Evolutionary conservation across 257 asterid genomes (phyloP), one percentile per base, ranked within the genome.

Genomic region (Verbena officinalis): DNA sequence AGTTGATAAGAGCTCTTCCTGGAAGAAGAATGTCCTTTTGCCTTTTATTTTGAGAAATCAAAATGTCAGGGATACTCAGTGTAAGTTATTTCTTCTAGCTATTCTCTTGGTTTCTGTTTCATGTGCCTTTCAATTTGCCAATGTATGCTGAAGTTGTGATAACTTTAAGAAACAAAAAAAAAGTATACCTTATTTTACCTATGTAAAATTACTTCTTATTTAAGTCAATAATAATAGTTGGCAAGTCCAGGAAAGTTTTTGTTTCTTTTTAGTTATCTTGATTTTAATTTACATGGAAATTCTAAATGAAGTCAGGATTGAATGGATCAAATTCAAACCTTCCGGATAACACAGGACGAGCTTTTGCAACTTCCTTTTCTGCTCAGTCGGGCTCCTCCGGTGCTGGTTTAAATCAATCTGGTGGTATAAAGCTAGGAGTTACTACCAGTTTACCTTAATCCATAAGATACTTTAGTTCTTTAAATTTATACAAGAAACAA

Each of bases 261-360:
- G 15, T 55, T 64, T 14, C 31, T 46, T 70, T 62, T 64, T 43
- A 53, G 49, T 55, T 52, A 65, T 62, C 14, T 7, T 24, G 16
- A 42, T 34, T 54, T 39, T 54, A 59, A 48, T 61, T 61, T 51
- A 67, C 59, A 14, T 61, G 67, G 67, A 63, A 71, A 59, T 24
- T 48, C 50, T 65, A 64, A 70, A 55, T 79, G 71, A 86, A 88
- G 96, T 82, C 95, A 33, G 75, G 87, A 42, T 55, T 86, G 76
- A 91, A 78, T 46, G 91, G 89, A 51, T 88, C 96, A 63, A 83
- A 84, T 78, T 79, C 97, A 68, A 91, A 86, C 74, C 78, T 77
- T 75, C 72, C 86, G 24, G 98, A 91, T 59, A 69, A 72, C 63
- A 59, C 80, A 40, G 95, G 93, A 69, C 78, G 95, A 78, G 74